phyloP scores from a whole-genome alignment of 352 stramenopile genomes.

The Nothophytophthora sp. region DNA sequence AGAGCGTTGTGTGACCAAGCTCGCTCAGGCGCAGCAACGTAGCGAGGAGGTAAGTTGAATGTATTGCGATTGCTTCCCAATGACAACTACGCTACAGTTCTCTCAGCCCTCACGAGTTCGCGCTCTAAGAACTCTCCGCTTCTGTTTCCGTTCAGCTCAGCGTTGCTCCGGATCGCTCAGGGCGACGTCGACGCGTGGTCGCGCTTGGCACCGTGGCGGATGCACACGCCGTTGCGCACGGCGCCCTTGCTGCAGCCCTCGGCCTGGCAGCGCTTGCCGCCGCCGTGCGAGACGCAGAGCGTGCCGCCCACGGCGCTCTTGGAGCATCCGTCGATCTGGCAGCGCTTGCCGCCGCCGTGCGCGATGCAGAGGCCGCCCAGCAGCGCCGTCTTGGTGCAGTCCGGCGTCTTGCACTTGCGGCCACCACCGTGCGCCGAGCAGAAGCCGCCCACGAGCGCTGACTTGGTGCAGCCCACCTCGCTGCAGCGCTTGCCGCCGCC shows the following conservation, averaged over 20 bases:
- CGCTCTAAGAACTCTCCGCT: no score
- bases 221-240: slow-evolving; percentile 85
- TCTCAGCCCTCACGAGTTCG: slow-evolving; percentile 21
- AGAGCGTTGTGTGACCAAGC: slow-evolving; percentile 5
- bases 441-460: slow-evolving; percentile 77
- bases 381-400: slow-evolving; percentile 80
- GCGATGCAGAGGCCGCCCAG: slow-evolving; percentile 80
- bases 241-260: slow-evolving; percentile 85
- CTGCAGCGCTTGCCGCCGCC: slow-evolving; percentile 82
- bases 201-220: slow-evolving; percentile 80
- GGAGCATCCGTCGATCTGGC: slow-evolving; percentile 63
- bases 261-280: slow-evolving; percentile 70
- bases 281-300: slow-evolving; percentile 73
- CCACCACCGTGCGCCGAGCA: slow-evolving; percentile 84
- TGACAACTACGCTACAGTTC: slow-evolving; percentile 34
- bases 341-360: slow-evolving; percentile 81
- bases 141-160: no score
- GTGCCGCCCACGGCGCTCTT: slow-evolving; percentile 68
- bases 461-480: slow-evolving; percentile 76
- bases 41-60: slow-evolving; percentile 19
- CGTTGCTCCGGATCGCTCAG: slow-evolving; percentile 14
- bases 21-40: slow-evolving; percentile 11
- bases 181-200: slow-evolving; percentile 31
- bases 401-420: slow-evolving; percentile 66
- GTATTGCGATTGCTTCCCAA: slow-evolving; percentile 36